A percentile compares a stretch with the other conserved stretches of the same genome.
These are phyloP conservation scores for Fragaria ananassa DNA, from an alignment of 306 rosid species.

Conservation along the genomic window DNA sequence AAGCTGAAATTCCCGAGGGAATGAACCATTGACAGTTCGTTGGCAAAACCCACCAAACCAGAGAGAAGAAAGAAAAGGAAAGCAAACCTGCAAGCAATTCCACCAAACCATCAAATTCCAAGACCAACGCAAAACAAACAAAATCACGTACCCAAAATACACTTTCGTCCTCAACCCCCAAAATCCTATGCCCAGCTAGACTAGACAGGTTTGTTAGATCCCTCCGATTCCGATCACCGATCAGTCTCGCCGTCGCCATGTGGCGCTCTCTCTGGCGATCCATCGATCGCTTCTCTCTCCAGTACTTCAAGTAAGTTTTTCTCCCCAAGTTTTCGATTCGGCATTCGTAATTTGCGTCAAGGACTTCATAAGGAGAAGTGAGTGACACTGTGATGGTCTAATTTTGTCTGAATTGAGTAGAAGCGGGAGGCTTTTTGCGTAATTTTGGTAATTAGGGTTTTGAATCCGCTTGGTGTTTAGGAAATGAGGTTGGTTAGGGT, in stretches of 20 bases:
- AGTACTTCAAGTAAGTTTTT: constrained; percentile 56
- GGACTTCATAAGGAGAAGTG: neutral
- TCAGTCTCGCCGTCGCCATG: constrained; percentile 32
- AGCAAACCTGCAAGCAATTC: neutral
- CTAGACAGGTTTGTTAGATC: neutral
- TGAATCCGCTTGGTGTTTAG: neutral
- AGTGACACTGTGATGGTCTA: neutral
- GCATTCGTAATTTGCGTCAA: neutral
- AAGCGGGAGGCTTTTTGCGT: neutral
- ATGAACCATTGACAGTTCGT: neutral
- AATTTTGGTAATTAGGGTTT: neutral
- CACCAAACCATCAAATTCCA: neutral
- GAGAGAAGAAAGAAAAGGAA: neutral
- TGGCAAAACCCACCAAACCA: neutral
- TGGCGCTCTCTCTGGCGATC: constrained; percentile 74
- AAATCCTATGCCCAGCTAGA: neutral
- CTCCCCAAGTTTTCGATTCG: neutral
- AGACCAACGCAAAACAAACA: too few species aligned
- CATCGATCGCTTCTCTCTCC: constrained; percentile 79
- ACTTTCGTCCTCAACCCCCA: neutral
- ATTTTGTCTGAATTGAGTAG: neutral
- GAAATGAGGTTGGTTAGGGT: neutral
- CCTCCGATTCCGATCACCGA: neutral
- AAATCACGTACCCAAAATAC: neutral
- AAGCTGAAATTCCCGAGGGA: neutral